Evolutionary conservation across 164 flowering plant genomes (phyloP).

Genomic region (Buxus sempervirens): DNA sequence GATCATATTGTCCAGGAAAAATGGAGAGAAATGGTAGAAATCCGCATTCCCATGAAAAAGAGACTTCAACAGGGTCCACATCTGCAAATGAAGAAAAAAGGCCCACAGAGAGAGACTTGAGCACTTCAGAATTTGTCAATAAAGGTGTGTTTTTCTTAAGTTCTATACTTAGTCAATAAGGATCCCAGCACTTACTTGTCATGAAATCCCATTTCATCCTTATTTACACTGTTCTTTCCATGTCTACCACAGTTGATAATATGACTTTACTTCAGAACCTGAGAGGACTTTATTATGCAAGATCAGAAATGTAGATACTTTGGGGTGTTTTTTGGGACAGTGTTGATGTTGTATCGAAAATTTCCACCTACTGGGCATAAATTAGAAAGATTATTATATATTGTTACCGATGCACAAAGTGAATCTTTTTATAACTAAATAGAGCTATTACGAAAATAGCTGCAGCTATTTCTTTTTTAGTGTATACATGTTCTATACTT

Average conservation of each 20-base stretch:
- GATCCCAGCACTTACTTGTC: background rate
- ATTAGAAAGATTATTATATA: too few species aligned
- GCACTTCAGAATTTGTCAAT: constrained; percentile 21
- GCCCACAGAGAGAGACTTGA: constrained; percentile 15
- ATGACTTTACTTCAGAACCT: background rate
- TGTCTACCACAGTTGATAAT: background rate
- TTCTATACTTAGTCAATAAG: background rate
- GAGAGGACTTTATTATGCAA: too few species aligned
- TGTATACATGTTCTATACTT: too few species aligned
- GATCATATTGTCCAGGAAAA: constrained; percentile 5
- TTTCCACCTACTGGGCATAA: too few species aligned
- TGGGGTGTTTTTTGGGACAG: too few species aligned
- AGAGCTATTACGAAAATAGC: too few species aligned
- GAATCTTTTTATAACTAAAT: too few species aligned
- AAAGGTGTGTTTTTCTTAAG: constrained; percentile 21
- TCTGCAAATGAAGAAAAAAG: constrained; percentile 10
- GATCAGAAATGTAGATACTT: too few species aligned
- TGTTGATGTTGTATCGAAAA: too few species aligned
- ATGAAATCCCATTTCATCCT: background rate
- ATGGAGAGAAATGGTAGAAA: constrained; percentile 28
- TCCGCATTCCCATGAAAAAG: constrained; percentile 16
- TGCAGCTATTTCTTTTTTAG: too few species aligned
- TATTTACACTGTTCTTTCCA: background rate
- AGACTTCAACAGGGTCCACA: constrained; percentile 13
- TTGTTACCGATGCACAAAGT: too few species aligned